phyloP scores from a whole-genome alignment of 2,329 filamentous ascomycete species.

The Verticillium nubilum region DNA sequence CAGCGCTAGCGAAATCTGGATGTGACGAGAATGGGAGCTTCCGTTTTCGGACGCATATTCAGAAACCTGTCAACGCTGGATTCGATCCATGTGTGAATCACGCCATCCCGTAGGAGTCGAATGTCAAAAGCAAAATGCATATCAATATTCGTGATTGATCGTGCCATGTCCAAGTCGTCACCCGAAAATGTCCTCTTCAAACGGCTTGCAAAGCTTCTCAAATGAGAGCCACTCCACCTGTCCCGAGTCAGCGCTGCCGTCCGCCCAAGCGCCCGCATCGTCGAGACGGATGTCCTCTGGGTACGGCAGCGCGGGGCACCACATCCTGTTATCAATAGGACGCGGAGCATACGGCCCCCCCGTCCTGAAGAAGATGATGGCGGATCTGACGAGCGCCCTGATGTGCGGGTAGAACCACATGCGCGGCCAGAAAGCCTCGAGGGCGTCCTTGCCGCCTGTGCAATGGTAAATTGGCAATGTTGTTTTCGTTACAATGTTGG shows the following conservation, averaged over 20 bases:
- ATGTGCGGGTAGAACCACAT: conserved; percentile 33
- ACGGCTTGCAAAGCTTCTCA: conserved; percentile 9
- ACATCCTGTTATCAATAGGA: conserved; percentile 24
- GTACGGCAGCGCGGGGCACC: conserved; percentile 16
- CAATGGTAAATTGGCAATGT: conserved; percentile 32
- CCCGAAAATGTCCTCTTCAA: conserved; percentile 8
- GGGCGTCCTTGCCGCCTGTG: conserved; percentile 28
- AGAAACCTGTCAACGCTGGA: neutral
- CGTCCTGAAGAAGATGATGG: conserved; percentile 17
- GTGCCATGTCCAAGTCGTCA: neutral
- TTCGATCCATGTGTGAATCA: neutral
- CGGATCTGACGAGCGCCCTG: conserved; percentile 21
- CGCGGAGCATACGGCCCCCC: conserved; percentile 17
- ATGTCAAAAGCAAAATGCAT: neutral
- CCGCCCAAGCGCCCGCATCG: conserved; percentile 11
- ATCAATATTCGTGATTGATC: neutral
- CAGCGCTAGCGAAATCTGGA: neutral
- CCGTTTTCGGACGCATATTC: neutral
- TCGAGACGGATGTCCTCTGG: conserved; percentile 6
- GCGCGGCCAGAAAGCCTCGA: conserved; percentile 24
- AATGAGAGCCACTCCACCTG: conserved; percentile 10
- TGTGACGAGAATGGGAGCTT: neutral
- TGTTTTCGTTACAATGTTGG: conserved; percentile 29
- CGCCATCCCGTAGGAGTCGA: neutral
- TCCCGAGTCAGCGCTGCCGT: conserved; percentile 10